phyloP scores from a whole-genome alignment of 345 rosid species.

The Microcos paniculata region DNA sequence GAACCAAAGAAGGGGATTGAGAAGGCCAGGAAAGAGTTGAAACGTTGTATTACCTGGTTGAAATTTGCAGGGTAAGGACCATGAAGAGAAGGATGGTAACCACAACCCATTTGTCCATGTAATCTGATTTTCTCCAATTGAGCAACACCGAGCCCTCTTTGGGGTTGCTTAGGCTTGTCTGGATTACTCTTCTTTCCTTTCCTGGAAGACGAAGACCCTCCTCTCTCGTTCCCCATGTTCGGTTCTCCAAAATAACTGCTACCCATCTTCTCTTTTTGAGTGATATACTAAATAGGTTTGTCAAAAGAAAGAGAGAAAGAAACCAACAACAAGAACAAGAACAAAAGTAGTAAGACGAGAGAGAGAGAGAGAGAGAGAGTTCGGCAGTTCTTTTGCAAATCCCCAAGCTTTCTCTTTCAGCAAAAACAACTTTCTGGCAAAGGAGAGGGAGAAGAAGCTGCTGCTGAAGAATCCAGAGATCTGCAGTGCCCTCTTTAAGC shows the following conservation, averaged over 20 bases:
- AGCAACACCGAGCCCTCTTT: slow-evolving; percentile 98
- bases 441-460: neutral
- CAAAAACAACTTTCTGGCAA: slow-evolving; percentile 15
- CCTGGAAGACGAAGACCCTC: slow-evolving; percentile 55
- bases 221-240: slow-evolving; percentile 52
- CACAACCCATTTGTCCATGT: slow-evolving; percentile 50
- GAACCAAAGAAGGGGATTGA: neutral
- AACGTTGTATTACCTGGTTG: slow-evolving; percentile 49
- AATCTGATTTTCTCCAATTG: slow-evolving; percentile 89
- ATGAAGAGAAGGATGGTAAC: slow-evolving; percentile 41
- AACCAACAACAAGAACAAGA: neutral
- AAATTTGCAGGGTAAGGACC: slow-evolving; percentile 47
- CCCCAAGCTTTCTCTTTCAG: slow-evolving; percentile 25
- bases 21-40: neutral
- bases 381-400: slow-evolving; percentile 29
- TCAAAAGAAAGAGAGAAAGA: neutral
- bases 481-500: slow-evolving; percentile 43
- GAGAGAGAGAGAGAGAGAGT: neutral
- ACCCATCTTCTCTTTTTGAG: slow-evolving; percentile 43
- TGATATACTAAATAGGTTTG: neutral
- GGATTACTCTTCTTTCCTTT: slow-evolving; percentile 69
- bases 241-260: slow-evolving; percentile 75
- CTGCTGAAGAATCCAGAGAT: slow-evolving; percentile 47
- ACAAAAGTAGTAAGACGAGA: too few species aligned
- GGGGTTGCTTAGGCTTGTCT: slow-evolving; percentile 90